Evolutionary conservation across 2,329 filamentous ascomycete species (phyloP).

Genomic region (Exophiala alcalophila): DNA sequence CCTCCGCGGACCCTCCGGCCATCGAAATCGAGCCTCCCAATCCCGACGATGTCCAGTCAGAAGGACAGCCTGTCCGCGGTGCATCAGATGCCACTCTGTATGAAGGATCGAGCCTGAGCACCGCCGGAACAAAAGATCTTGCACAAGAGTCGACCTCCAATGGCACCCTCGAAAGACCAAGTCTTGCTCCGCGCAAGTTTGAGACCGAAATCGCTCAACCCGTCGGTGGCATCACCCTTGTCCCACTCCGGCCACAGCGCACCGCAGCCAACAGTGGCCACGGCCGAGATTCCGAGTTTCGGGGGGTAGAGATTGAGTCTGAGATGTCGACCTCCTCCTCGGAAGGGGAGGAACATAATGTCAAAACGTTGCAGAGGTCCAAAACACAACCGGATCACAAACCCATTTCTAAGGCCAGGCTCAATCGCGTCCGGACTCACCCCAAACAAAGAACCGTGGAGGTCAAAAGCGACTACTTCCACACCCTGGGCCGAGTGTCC

Average conservation of each 20-base stretch:
- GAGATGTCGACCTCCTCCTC: conserved; percentile 14
- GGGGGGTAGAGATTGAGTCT: too few species aligned
- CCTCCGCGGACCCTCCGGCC: conserved; percentile 13
- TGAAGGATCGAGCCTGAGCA: conserved; percentile 1
- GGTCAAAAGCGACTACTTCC: conserved; percentile 27
- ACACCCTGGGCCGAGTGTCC: conserved; percentile 54
- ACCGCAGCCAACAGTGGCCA: conserved; percentile 2
- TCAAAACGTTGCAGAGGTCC: conserved; percentile 11
- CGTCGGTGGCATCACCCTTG: conserved; percentile 4
- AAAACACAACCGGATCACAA: conserved; percentile 12
- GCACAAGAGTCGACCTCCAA: not conserved
- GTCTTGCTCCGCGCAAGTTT: conserved; percentile 15
- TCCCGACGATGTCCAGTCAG: not conserved
- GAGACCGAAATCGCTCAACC: conserved; percentile 20
- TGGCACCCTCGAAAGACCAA: conserved; percentile 7
- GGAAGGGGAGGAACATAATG: conserved; percentile 21
- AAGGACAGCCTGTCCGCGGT: not conserved
- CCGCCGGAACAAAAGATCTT: not conserved
- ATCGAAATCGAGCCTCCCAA: conserved; percentile 18
- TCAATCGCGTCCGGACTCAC: conserved; percentile 23
- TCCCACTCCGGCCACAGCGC: conserved; percentile 9
- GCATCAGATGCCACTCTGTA: conserved; percentile 13
- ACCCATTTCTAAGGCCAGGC: conserved; percentile 20
- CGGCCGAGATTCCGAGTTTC: not conserved
- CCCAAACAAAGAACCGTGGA: conserved; percentile 11